Percentiles rank a stretch among this genome's conserved stretches.
Conservation (phyloP, 1,139 yeast species). For the Nadsonia starkeyi-henricii region DNA sequence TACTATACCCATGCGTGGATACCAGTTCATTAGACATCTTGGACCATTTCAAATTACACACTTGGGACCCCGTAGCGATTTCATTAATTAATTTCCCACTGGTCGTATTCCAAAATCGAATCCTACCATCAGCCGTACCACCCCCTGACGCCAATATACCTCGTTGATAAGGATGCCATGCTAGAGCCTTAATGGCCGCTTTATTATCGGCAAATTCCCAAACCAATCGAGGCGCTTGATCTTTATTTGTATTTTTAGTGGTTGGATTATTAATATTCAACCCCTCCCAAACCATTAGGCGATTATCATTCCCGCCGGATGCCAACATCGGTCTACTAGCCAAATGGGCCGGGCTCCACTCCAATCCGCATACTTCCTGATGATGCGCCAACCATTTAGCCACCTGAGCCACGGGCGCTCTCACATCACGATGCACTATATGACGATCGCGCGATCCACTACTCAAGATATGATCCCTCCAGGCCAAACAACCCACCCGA, state of each 20-base stretch:
- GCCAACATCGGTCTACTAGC: constrained; percentile 47
- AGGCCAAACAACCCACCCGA: constrained; percentile 76
- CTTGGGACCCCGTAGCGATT: constrained; percentile 89
- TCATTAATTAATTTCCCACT: constrained; percentile 64
- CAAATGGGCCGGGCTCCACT: constrained; percentile 57
- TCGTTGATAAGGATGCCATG: constrained; percentile 96
- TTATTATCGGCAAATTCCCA: constrained; percentile 68
- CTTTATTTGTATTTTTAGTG: constrained; percentile 67
- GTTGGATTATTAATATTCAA: no score
- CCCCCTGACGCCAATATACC: constrained; percentile 94
- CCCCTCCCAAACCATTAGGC: constrained; percentile 20
- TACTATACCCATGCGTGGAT: constrained; percentile 88
- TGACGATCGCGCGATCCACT: constrained; percentile 81
- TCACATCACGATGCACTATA: constrained; percentile 80
- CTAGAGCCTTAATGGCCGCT: constrained; percentile 92
- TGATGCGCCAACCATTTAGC: constrained; percentile 60
- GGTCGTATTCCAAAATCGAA: constrained; percentile 85
- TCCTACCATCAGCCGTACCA: constrained; percentile 86
- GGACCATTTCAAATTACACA: constrained; percentile 90
- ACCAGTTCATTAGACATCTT: constrained; percentile 83
- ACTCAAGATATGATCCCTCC: constrained; percentile 84
- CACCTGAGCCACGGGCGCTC: constrained; percentile 73
- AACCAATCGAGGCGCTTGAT: constrained; percentile 34
- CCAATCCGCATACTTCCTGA: constrained; percentile 93
- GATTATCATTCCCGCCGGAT: constrained; percentile 87